phyloP scores from a whole-genome alignment of 495 filamentous ascomycete species.

The Penicillium malachiteum region DNA sequence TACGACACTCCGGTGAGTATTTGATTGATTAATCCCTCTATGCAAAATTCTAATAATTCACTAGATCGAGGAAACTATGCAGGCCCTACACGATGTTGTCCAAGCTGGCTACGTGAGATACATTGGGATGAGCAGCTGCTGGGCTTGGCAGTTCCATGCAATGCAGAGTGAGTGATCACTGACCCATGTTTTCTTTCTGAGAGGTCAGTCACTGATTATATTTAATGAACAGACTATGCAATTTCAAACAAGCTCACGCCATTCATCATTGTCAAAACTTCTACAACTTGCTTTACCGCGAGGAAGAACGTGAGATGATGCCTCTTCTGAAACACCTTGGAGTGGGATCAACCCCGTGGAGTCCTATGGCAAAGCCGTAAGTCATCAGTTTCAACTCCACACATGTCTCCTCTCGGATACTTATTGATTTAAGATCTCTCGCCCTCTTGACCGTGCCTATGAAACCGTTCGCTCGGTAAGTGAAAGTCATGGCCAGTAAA shows the following conservation, averaged over 20 bases:
- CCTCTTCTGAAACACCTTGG: constrained; percentile 15
- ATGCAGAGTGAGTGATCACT: background rate
- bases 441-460: too few species aligned
- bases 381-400: constrained; percentile 22
- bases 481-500: too few species aligned
- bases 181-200: constrained; percentile 36
- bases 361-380: constrained; percentile 46
- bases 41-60: constrained; percentile 48
- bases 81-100: constrained; percentile 67
- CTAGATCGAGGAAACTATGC: constrained; percentile 66
- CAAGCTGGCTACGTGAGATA: constrained; percentile 64
- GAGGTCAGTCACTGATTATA: background rate
- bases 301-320: constrained; percentile 72
- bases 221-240: too few species aligned
- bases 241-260: constrained; percentile 56
- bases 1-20: too few species aligned
- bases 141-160: constrained; percentile 11
- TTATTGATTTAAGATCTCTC: background rate
- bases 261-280: constrained; percentile 69
- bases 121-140: constrained; percentile 53
- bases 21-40: constrained; percentile 46
- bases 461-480: too few species aligned
- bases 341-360: constrained; percentile 27
- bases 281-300: constrained; percentile 65
- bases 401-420: constrained; percentile 34